A percentile compares a stretch with the other conserved stretches of the same genome.
These are phyloP conservation scores for Chaetomium strumarium DNA, from an alignment of 2,329 filamentous ascomycete genomes.

Conservation along the genomic window DNA sequence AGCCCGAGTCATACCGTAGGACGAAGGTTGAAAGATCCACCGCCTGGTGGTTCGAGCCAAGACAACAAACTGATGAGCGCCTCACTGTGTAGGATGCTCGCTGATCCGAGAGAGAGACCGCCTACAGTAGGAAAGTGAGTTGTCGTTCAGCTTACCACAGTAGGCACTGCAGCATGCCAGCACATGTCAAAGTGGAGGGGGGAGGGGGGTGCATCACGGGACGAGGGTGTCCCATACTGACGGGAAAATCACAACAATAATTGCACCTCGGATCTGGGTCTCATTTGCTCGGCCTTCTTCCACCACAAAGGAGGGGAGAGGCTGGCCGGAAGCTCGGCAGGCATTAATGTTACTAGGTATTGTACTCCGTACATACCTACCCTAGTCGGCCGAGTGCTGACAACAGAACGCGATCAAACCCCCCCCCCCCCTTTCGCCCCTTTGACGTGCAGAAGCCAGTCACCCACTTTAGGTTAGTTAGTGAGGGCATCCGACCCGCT, in stretches of 20 bases:
- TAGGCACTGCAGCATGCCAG: too few relatives aligned
- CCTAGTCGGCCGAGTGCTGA: constrained; percentile 14
- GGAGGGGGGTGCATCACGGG: too few relatives aligned
- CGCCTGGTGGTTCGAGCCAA: constrained; percentile 9
- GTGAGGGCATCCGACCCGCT: neutral
- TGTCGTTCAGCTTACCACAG: too few relatives aligned
- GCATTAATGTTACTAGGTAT: too few relatives aligned
- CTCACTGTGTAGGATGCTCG: neutral
- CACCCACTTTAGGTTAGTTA: neutral
- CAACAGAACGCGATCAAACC: neutral
- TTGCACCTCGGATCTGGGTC: too few relatives aligned
- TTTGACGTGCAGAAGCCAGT: neutral
- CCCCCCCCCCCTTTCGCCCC: neutral
- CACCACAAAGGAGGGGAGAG: neutral
- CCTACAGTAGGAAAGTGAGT: neutral
- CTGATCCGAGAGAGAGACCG: neutral
- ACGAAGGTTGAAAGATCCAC: constrained; percentile 7
- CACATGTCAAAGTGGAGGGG: too few relatives aligned
- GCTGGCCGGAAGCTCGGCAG: constrained; percentile 6
- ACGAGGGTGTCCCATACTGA: too few relatives aligned
- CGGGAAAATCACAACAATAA: too few relatives aligned
- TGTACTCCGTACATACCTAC: too few relatives aligned
- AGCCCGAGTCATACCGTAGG: neutral
- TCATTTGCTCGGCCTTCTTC: too few relatives aligned
- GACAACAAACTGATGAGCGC: neutral